Conservation (phyloP, 495 filamentous ascomycete species). For the Penicillium herquei region DNA sequence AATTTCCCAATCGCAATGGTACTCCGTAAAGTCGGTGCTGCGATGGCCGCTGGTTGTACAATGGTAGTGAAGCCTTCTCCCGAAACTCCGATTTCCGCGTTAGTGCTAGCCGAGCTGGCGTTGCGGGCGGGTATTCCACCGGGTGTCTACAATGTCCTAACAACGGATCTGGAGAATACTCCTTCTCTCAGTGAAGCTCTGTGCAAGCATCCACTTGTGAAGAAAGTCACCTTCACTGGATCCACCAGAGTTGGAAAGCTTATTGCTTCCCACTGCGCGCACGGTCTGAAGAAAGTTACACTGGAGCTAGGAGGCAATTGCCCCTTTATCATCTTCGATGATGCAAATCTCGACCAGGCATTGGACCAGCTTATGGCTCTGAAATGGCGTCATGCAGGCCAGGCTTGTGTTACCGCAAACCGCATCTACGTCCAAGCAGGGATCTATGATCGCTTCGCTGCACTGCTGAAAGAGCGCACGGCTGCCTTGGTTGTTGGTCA, state of each 20-base stretch:
- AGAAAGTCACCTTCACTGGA: slow-evolving; percentile 75
- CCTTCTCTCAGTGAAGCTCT: slow-evolving; percentile 62
- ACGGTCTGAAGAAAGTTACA: slow-evolving; percentile 67
- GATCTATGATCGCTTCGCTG: slow-evolving; percentile 54
- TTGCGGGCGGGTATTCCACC: slow-evolving; percentile 54
- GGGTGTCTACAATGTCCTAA: slow-evolving; percentile 57
- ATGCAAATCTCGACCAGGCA: slow-evolving; percentile 66
- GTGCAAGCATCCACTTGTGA: slow-evolving; percentile 61
- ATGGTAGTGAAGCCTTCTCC: slow-evolving; percentile 64
- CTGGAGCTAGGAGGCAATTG: slow-evolving; percentile 76
- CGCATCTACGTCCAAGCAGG: slow-evolving; percentile 65
- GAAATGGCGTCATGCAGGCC: slow-evolving; percentile 68
- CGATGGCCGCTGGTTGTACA: slow-evolving; percentile 70
- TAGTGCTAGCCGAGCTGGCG: slow-evolving; percentile 53
- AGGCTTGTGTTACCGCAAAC: slow-evolving; percentile 75
- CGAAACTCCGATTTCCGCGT: slow-evolving; percentile 55
- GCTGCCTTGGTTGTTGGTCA: slow-evolving; percentile 62
- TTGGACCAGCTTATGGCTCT: slow-evolving; percentile 57
- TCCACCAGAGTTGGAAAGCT: slow-evolving; percentile 64
- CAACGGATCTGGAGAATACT: slow-evolving; percentile 60
- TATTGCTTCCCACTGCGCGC: slow-evolving; percentile 56
- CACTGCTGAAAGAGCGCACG: slow-evolving; percentile 53
- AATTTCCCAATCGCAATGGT: slow-evolving; percentile 66
- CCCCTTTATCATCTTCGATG: slow-evolving; percentile 72
- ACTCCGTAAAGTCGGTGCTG: slow-evolving; percentile 65